Evolutionary conservation across 1,284 basidiomycete genomes (phyloP).

Genomic region (Ustilago bromivora): DNA sequence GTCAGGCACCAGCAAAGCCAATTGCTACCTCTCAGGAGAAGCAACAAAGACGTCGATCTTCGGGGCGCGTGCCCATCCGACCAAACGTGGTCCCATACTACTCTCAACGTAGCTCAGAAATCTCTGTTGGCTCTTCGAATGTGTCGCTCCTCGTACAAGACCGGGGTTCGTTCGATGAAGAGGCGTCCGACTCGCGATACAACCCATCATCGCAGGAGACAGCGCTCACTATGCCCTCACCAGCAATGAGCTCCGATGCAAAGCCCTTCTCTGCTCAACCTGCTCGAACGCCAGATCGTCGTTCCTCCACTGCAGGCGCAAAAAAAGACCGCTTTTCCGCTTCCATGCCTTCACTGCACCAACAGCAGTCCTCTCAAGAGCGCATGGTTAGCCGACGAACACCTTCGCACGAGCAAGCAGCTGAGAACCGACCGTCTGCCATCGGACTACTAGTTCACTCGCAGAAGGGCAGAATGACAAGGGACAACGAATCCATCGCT

Average conservation of each 20-base stretch:
- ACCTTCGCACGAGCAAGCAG: constrained; percentile 5
- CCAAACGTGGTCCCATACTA: constrained; percentile 45
- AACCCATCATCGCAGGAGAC: constrained; percentile 41
- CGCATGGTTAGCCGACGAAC: background rate
- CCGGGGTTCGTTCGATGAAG: constrained; percentile 32
- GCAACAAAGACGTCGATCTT: constrained; percentile 28
- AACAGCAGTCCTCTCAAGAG: background rate
- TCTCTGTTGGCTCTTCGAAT: constrained; percentile 31
- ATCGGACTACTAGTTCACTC: constrained; percentile 37
- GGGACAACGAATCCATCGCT: constrained; percentile 46
- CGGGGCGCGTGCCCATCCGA: constrained; percentile 27
- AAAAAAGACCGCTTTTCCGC: constrained; percentile 29
- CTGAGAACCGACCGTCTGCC: constrained; percentile 20
- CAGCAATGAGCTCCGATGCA: constrained; percentile 18
- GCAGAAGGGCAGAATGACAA: constrained; percentile 34
- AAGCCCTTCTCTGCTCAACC: constrained; percentile 10
- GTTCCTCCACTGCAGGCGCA: constrained; percentile 4
- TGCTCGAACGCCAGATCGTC: constrained; percentile 5
- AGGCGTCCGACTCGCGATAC: constrained; percentile 20
- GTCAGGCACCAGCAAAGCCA: background rate
- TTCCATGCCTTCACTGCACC: constrained; percentile 34
- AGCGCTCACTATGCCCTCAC: constrained; percentile 44
- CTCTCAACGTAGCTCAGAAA: constrained; percentile 36
- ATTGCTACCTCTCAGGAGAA: constrained; percentile 5
- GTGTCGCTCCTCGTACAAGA: constrained; percentile 18